Percentiles rank a stretch among this genome's conserved stretches.
phyloP scores from a whole-genome alignment of 83 land plant species.

The Thuja plicata region DNA sequence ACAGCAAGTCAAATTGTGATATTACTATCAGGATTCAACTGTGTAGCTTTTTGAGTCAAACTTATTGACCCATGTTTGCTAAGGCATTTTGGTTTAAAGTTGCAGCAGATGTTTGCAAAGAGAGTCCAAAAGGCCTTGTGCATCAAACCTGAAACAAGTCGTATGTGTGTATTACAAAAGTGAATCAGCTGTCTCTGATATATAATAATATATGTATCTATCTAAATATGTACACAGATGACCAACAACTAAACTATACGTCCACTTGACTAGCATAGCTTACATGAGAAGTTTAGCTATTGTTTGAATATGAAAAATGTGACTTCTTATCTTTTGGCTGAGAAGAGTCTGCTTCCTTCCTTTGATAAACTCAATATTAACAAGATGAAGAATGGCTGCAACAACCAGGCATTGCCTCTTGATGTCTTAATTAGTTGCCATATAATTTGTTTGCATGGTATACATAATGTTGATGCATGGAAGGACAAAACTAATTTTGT shows the following conservation, averaged over 20 bases:
- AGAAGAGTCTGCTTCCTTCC: conserved; percentile 84
- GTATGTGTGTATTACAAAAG: neutral
- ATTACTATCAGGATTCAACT: too few species aligned
- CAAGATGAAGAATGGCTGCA: conserved; percentile 86
- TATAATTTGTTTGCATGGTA: neutral
- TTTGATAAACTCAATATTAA: conserved; percentile 72
- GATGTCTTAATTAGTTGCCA: neutral
- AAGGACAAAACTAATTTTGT: neutral
- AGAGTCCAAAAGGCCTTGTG: conserved; percentile 76
- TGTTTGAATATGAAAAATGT: conserved; percentile 58
- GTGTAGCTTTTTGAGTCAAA: too few species aligned
- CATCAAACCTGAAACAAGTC: conserved; percentile 72
- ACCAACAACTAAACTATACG: neutral
- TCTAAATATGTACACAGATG: neutral
- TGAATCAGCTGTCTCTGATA: neutral
- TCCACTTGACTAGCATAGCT: conserved; percentile 11
- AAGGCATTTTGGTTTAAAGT: conserved; percentile 87
- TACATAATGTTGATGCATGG: neutral
- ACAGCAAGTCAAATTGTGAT: too few species aligned
- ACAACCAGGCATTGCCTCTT: conserved; percentile 94
- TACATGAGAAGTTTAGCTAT: conserved; percentile 87
- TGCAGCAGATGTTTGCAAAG: conserved; percentile 80
- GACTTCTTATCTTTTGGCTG: conserved; percentile 71
- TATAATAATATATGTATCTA: neutral
- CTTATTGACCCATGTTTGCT: conserved; percentile 84